phyloP scores from a whole-genome alignment of 2,329 filamentous ascomycete species.

The Berkeleyomyces rouxiae region DNA sequence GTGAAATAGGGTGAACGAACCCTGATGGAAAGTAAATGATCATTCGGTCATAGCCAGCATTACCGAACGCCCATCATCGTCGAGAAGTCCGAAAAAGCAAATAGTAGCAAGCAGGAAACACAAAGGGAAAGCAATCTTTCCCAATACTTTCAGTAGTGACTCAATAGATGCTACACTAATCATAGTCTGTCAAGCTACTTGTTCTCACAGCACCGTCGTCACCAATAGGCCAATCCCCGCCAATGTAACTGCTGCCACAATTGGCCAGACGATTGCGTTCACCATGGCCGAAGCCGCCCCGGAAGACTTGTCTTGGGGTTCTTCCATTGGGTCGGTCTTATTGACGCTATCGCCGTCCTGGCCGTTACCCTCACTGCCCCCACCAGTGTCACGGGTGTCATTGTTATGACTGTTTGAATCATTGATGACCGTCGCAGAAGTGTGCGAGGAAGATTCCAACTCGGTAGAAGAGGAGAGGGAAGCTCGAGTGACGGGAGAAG shows the following conservation, averaged over 20 bases:
- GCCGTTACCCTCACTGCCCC: neutral
- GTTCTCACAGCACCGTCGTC: neutral
- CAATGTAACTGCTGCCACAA: slow-evolving; percentile 2
- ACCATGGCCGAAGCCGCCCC: neutral
- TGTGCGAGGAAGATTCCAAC: neutral
- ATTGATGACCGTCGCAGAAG: neutral
- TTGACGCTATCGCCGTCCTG: neutral
- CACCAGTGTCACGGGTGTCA: neutral
- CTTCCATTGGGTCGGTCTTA: neutral
- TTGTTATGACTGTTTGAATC: neutral
- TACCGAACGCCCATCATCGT: neutral
- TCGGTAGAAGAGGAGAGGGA: neutral
- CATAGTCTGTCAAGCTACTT: neutral
- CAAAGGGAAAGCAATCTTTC: neutral
- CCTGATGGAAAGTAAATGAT: neutral
- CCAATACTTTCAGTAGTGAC: too few relatives aligned
- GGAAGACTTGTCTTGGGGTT: neutral
- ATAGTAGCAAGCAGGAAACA: slow-evolving; percentile 1
- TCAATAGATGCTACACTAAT: neutral
- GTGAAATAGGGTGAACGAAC: neutral
- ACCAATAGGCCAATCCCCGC: slow-evolving; percentile 3
- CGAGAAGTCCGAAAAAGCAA: neutral
- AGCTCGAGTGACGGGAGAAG: neutral
- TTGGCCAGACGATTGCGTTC: slow-evolving; percentile 12
- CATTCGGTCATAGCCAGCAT: neutral